phyloP scores from a whole-genome alignment of 768 basidiomycete species.

The Podaxis rugospora region DNA sequence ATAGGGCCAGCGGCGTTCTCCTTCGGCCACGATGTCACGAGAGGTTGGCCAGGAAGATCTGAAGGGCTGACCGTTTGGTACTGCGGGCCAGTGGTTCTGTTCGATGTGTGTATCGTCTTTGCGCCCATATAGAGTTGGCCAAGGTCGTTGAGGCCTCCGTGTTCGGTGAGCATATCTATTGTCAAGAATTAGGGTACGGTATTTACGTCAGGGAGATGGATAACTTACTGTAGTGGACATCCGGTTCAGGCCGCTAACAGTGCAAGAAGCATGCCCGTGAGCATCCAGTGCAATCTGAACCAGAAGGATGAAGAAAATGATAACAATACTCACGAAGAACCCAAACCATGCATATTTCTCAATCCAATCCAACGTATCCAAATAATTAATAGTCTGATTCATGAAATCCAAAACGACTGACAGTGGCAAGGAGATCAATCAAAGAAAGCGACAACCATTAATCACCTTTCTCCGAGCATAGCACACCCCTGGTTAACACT shows the following conservation, averaged over 20 bases:
- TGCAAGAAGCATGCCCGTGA: no score
- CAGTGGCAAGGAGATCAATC: neutral
- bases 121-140: slow-evolving; percentile 44
- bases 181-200: neutral
- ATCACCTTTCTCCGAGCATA: neutral
- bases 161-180: slow-evolving; percentile 37
- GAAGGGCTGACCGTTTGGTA: slow-evolving; percentile 31
- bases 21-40: slow-evolving; percentile 31
- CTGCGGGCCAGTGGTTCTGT: slow-evolving; percentile 23
- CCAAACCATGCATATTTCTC: slow-evolving; percentile 70
- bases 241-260: slow-evolving; percentile 26
- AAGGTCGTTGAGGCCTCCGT: slow-evolving; percentile 40
- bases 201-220: neutral
- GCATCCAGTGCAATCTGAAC: neutral
- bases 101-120: slow-evolving; percentile 38
- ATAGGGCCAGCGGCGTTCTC: slow-evolving; percentile 16
- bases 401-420: slow-evolving; percentile 49
- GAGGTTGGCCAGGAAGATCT: slow-evolving; percentile 30
- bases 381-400: slow-evolving; percentile 50
- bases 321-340: slow-evolving; percentile 30
- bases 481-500: slow-evolving; percentile 5
- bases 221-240: slow-evolving; percentile 37
- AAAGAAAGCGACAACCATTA: neutral
- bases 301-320: slow-evolving; percentile 10
- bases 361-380: slow-evolving; percentile 52